Evolutionary conservation across 257 asterid species (phyloP).

Genomic region (Eustoma russellianum): DNA sequence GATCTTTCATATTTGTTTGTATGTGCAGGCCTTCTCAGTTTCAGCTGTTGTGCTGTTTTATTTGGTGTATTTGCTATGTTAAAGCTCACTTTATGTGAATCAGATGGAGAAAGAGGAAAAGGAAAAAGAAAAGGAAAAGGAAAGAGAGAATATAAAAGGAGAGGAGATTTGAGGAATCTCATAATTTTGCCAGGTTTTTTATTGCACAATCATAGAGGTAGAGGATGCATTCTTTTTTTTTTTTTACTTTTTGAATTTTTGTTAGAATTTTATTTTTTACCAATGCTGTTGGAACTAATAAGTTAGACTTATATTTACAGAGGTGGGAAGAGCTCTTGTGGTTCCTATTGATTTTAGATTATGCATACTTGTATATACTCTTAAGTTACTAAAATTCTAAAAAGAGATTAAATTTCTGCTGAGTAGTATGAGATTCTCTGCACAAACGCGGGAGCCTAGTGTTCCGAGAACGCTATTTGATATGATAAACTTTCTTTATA

Average conservation of each 20-base stretch:
- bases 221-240: slow-evolving; percentile 9
- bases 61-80: slow-evolving; percentile 19
- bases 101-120: too few species aligned
- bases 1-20: too few species aligned
- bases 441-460: too few species aligned
- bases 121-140: too few species aligned
- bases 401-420: too few species aligned
- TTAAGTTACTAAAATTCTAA: too few species aligned
- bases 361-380: slow-evolving; percentile 12
- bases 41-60: slow-evolving; percentile 15
- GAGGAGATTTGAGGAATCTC: slow-evolving; percentile 7
- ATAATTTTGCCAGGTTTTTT: slow-evolving; percentile 6
- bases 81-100: neutral
- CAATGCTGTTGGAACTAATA: slow-evolving; percentile 6
- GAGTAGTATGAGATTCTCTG: too few species aligned
- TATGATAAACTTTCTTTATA: too few species aligned
- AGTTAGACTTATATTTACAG: slow-evolving; percentile 2
- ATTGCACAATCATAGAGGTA: slow-evolving; percentile 1
- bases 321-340: neutral
- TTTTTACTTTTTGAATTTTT: neutral
- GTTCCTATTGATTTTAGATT: neutral
- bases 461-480: too few species aligned
- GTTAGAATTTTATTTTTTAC: slow-evolving; percentile 1
- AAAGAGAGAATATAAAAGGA: neutral
- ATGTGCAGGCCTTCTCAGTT: slow-evolving; percentile 31